Evolutionary conservation across 805 yeast genomes (phyloP).

Genomic region (Pichia rugopelliculosa): DNA sequence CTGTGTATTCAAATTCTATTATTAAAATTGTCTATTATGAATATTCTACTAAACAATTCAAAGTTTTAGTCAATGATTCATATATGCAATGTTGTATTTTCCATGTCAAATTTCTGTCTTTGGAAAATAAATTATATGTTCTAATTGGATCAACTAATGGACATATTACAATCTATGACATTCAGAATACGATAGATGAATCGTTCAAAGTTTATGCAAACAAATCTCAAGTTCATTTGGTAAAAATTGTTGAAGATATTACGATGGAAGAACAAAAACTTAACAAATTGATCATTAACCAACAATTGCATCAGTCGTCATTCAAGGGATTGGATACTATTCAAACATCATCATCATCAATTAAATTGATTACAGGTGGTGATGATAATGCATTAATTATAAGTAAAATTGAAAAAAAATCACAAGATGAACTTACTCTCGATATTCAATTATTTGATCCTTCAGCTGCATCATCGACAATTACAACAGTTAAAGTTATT

Average conservation of each 20-base stretch:
- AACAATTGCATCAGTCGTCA: constrained; percentile 77
- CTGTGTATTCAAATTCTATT: constrained; percentile 82
- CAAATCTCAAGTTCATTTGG: not conserved
- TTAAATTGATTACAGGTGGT: constrained; percentile 67
- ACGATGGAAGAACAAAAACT: constrained; percentile 2
- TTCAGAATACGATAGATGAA: constrained; percentile 24
- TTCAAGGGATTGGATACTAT: constrained; percentile 50
- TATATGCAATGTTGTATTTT: constrained; percentile 76
- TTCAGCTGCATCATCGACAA: constrained; percentile 79
- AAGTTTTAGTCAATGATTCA: constrained; percentile 36
- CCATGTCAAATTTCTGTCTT: constrained; percentile 42
- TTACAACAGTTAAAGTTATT: constrained; percentile 51
- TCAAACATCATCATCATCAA: constrained; percentile 4
- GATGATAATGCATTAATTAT: constrained; percentile 76
- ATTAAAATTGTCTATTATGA: constrained; percentile 59
- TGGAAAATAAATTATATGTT: constrained; percentile 28
- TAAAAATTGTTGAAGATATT: not conserved
- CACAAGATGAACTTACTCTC: constrained; percentile 20
- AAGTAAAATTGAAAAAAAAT: constrained; percentile 23
- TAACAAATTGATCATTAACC: constrained; percentile 28
- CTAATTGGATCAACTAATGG: constrained; percentile 82
- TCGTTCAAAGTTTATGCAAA: constrained; percentile 8
- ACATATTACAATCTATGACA: constrained; percentile 52
- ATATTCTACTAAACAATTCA: constrained; percentile 31
- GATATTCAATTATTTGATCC: constrained; percentile 30